Evolutionary conservation across 306 rosid species (phyloP).

Genomic region (Purshia tridentata): DNA sequence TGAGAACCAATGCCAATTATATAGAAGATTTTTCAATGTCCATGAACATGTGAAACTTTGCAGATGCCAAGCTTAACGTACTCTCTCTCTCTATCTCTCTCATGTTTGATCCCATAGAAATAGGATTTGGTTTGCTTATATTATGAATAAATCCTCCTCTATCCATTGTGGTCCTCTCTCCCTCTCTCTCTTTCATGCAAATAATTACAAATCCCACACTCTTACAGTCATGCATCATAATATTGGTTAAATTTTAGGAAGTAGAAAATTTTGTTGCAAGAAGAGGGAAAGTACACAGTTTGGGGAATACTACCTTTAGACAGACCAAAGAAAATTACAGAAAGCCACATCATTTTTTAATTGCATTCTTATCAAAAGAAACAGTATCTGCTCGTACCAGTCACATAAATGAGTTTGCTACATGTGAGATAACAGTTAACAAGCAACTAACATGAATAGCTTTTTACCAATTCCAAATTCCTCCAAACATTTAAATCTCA

Average conservation of each 20-base stretch:
- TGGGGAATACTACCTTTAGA: background rate
- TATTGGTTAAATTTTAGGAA: background rate
- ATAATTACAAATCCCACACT: background rate
- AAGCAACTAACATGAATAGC: background rate
- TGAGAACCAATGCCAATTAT: background rate
- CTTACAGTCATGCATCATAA: background rate
- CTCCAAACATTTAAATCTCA: background rate
- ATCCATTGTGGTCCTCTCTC: too few species aligned
- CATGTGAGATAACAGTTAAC: background rate
- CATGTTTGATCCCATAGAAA: too few species aligned
- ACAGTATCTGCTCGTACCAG: background rate
- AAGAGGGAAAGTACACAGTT: background rate
- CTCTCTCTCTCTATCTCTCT: too few species aligned
- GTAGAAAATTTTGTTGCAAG: background rate
- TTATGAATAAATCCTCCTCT: too few species aligned
- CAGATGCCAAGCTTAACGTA: background rate
- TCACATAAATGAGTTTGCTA: background rate
- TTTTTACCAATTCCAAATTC: background rate
- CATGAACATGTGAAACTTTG: background rate
- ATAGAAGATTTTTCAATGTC: background rate
- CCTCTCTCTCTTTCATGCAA: background rate
- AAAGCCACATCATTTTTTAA: background rate
- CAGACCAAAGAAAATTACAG: background rate
- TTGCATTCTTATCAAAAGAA: background rate
- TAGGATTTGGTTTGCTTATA: too few species aligned